Conservation (phyloP, 148 eudicot genomes). For the Suaeda aralocaspica region DNA sequence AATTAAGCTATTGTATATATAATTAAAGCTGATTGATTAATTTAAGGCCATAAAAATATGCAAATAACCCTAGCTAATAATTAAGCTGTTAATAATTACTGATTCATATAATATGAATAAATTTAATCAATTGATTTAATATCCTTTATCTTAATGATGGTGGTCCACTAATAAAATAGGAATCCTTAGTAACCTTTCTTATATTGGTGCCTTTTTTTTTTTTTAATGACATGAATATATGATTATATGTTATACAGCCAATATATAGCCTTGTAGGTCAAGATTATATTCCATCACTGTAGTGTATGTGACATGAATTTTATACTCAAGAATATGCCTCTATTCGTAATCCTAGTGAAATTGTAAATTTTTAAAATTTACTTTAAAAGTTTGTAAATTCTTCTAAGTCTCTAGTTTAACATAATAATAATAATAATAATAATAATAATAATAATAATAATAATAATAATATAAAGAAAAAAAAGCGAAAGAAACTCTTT, state of each 20-base stretch:
- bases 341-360: neutral
- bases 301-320: neutral
- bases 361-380: neutral
- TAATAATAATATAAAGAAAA: no score
- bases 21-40: no score
- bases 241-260: no score
- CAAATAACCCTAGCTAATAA: neutral
- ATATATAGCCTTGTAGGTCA: no score
- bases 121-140: no score
- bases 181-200: neutral
- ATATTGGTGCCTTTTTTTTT: neutral
- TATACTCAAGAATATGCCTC: conserved; percentile 2
- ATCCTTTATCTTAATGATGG: neutral
- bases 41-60: neutral
- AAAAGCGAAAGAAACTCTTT: no score
- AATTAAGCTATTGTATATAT: no score
- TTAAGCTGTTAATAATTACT: neutral
- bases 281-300: conserved; percentile 12
- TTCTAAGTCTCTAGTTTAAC: no score
- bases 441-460: no score
- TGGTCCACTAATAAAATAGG: conserved; percentile 2
- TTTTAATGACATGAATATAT: neutral
- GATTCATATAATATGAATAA: neutral
- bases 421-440: no score
- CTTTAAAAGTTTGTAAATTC: neutral